These are phyloP conservation scores for Hymenoscyphus occultus DNA, from an alignment of 2,329 filamentous ascomycete species.

Conservation along the genomic window DNA sequence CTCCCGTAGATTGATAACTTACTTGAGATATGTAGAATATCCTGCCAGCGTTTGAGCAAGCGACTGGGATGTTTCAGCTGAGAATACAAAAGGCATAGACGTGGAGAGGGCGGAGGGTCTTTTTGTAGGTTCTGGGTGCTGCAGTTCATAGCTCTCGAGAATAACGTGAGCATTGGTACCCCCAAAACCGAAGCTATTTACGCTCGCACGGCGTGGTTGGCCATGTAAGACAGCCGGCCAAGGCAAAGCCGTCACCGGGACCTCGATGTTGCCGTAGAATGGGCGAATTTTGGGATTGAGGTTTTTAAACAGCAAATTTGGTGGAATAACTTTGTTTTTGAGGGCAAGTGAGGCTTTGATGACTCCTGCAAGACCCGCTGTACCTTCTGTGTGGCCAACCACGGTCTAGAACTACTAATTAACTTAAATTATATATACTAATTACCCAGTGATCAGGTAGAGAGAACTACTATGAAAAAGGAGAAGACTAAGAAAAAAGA, in stretches of 20 bases:
- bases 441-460: too few relatives aligned
- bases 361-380: slow-evolving; percentile 27
- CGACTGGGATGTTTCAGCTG: slow-evolving; percentile 12
- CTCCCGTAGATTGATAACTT: neutral
- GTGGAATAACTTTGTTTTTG: slow-evolving; percentile 6
- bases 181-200: neutral
- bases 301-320: slow-evolving; percentile 20
- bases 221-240: slow-evolving; percentile 22
- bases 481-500: too few relatives aligned
- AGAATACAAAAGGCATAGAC: slow-evolving; percentile 4
- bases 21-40: slow-evolving; percentile 12
- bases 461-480: too few relatives aligned
- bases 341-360: slow-evolving; percentile 31
- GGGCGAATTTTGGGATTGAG: neutral
- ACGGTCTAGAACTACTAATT: slow-evolving; percentile 14
- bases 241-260: slow-evolving; percentile 17
- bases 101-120: neutral
- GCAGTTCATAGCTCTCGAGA: neutral
- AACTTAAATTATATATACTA: too few relatives aligned
- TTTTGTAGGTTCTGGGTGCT: too few relatives aligned
- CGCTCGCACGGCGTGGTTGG: slow-evolving; percentile 16
- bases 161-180: neutral
- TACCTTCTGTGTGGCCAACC: slow-evolving; percentile 32
- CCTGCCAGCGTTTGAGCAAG: neutral
- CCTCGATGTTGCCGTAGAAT: neutral